Base-by-base conservation (phyloP, 169 alveolate genomes). In the Plasmodium gallinaceum region DNA sequence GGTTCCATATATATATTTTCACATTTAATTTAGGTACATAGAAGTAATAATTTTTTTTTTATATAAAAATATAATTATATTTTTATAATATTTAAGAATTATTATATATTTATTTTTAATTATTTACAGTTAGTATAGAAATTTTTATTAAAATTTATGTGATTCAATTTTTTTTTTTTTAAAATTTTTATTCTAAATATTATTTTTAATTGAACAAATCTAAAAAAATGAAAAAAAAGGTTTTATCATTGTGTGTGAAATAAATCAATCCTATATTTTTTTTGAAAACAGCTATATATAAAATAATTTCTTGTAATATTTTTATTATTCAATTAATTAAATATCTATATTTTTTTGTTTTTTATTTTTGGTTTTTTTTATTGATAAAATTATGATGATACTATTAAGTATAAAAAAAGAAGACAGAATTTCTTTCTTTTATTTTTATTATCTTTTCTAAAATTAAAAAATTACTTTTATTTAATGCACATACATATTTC, bases 171-270 rank as follows among this genome's bases (percentile, higher is more conserved):
- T 5, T 64, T 64, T 10, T 10, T 48, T 48, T 9, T 48, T 10
- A 2, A 2, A 14, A 10, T 2, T 48, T 48, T 9, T 48, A 1
- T 10, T 5, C 58, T 48, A 48, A 14, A 57, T 2, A 14, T 57
- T 18, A 14, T 57, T 57, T 70, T 70, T 57, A 43, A 16, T 68
- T n/a, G 22, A 18, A 68, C 24, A 32, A 65, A 39, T 37, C 18
- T 46, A 51, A 70, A 46, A 70, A 70, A 48, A 70, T 14, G 22
- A 62, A 26, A 22, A 62, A 26, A 62, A 62, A 26, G 6, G 60
- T 37, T 66, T 48, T 51, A 46, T 48, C 45, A 48, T 37, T 46
- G 83, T 70, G 78, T 69, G 78, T 42, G 51, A 48, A 48, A 12
- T 70, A 7, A 70, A 70, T 39, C 51, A 8, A 48, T 70, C 83